phyloP scores from a whole-genome alignment of 2,329 filamentous ascomycete species.

The Tolypocladium tropicale region DNA sequence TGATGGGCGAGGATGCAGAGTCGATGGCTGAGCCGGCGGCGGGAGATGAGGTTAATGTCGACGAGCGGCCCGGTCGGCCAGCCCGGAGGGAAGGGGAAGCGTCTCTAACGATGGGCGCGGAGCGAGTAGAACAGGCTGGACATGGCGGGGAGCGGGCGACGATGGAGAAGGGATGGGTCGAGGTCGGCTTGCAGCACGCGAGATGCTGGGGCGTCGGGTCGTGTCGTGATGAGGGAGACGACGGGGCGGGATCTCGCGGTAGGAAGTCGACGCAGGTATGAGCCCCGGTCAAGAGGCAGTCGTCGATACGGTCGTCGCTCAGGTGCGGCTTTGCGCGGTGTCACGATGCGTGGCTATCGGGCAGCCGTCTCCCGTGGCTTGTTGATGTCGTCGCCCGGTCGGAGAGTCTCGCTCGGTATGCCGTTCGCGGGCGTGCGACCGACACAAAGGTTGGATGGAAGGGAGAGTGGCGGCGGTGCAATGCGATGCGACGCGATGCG shows the following conservation, averaged over 20 bases:
- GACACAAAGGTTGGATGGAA: not conserved
- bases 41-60: conserved; percentile 1
- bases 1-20: conserved; percentile 10
- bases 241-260: too few species aligned
- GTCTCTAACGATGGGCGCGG: conserved; percentile 21
- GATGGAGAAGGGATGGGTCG: not conserved
- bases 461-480: not conserved
- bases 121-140: not conserved
- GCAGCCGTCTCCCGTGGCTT: not conserved
- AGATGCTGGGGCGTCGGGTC: conserved; percentile 1
- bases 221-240: not conserved
- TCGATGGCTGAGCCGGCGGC: conserved; percentile 12
- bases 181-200: not conserved
- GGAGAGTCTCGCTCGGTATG: not conserved
- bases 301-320: too few species aligned
- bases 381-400: not conserved
- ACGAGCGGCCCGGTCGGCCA: conserved; percentile 15
- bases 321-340: not conserved
- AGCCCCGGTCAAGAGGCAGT: not conserved
- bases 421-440: not conserved
- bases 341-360: not conserved
- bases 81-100: conserved; percentile 15
- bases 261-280: too few species aligned
- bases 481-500: not conserved
- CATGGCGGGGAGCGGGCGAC: conserved; percentile 1